Evolutionary conservation across 1,284 basidiomycete species (phyloP), one percentile per base, ranked within the genome.

Genomic region (Meira nashicola): DNA sequence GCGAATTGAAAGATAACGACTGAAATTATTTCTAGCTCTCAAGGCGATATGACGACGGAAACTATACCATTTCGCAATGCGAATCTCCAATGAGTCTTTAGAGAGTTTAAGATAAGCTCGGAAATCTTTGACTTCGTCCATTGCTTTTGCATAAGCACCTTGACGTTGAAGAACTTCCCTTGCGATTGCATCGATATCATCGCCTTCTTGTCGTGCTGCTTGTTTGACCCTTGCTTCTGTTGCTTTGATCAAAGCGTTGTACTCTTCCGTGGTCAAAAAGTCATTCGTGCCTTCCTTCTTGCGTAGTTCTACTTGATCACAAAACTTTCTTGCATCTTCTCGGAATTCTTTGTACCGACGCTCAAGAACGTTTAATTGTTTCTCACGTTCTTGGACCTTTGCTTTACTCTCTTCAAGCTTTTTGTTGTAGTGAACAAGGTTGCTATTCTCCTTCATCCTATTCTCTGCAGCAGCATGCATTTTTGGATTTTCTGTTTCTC

Each of bases 31-130:
- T 71, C 89, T 90, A 79, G 90, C 92, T 6, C 91, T 86, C 23
- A 90, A 81, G 10, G 91, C 87, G 63, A 92, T 92, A 69, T 89
- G 87, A 9, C 85, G 83, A 54, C 93, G 86, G 82, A 95, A 93
- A 55, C 88, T 85, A 59, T 88, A 84, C 94, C 94, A 98, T 66
- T 85, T 85, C 11, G 81, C 75, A 58, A 87, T 79, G 23, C 93
- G 89, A 12, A 82, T 73, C 15, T 82, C 76, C 49, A 92, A 81
- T 0, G 90, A 88, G 5, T 81, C 75, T 66, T 83, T 51, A n/a
- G 66, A 51, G 8, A 49, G 21, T 15, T 23, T 43, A 48, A 56
- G 55, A n/a, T 58, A 60, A 23, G 73, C 68, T 15, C 82, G 77
- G 81, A 91, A 84, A 50, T 84, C 83, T 60, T 81, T 84, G 54